Conservation (phyloP, 2,329 filamentous ascomycete species). For the Cercospora sp. region DNA sequence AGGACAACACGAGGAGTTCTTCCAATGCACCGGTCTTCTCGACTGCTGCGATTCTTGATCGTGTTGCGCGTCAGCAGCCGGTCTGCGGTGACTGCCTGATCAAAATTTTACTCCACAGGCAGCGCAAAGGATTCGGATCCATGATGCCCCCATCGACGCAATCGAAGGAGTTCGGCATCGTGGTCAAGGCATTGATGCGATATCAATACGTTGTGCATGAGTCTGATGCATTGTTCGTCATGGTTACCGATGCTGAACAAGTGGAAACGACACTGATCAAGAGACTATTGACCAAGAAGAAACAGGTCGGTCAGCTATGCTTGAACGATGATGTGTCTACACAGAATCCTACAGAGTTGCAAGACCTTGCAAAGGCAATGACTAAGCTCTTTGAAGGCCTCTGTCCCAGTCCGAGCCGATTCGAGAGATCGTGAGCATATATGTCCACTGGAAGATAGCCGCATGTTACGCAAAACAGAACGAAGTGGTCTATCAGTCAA, state of each 20-base stretch:
- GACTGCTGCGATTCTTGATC: conserved; percentile 1
- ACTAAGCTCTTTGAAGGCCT: conserved; percentile 9
- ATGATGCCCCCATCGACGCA: background rate
- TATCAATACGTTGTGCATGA: conserved; percentile 16
- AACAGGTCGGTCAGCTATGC: background rate
- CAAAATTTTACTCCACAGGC: background rate
- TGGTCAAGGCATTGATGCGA: conserved; percentile 7
- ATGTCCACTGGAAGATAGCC: too few species aligned
- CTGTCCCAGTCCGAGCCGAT: conserved; percentile 2
- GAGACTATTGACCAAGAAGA: background rate
- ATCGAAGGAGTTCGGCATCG: background rate
- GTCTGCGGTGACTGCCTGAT: conserved; percentile 7
- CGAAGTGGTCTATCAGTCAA: too few species aligned
- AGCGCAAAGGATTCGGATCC: background rate
- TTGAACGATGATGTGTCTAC: background rate
- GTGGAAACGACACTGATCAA: conserved; percentile 12
- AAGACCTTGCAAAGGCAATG: background rate
- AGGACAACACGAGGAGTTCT: background rate
- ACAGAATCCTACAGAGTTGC: background rate
- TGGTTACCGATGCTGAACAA: conserved; percentile 16
- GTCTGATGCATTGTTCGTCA: conserved; percentile 12
- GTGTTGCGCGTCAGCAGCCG: background rate
- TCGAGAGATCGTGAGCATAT: background rate
- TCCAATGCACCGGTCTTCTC: background rate
- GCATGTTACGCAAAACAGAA: too few species aligned